phyloP scores from a whole-genome alignment of 1,284 basidiomycete genomes.

The Cryptococcus sp. region DNA sequence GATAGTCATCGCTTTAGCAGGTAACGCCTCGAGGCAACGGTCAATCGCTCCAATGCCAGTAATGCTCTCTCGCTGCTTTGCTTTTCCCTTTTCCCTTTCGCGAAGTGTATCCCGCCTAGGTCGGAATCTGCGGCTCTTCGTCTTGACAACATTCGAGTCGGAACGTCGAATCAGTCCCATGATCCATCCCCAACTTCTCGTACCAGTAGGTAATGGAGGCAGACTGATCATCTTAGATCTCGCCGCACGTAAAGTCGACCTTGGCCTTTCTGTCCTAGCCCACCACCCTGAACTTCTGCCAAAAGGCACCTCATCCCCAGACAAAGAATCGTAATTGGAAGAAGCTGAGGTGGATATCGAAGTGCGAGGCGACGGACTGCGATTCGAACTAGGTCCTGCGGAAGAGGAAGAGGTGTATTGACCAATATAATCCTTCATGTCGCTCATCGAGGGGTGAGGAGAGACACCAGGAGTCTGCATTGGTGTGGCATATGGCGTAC shows the following conservation, averaged over 20 bases:
- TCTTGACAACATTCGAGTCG: background rate
- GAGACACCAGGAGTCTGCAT: conserved; percentile 15
- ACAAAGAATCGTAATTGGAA: conserved; percentile 18
- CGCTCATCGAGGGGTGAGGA: conserved; percentile 18
- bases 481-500: conserved; percentile 19
- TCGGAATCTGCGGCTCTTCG: background rate
- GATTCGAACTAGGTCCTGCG: conserved; percentile 8
- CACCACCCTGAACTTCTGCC: conserved; percentile 14
- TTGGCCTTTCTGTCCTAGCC: conserved; percentile 2
- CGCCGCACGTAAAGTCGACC: background rate
- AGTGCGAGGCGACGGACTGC: conserved; percentile 13
- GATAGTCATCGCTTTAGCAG: conserved; percentile 23
- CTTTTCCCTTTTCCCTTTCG: conserved; percentile 19
- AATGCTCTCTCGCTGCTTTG: background rate
- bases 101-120: conserved; percentile 9
- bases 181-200: conserved; percentile 21
- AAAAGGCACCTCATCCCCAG: conserved; percentile 20
- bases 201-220: conserved; percentile 16
- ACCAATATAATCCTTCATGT: conserved; percentile 2
- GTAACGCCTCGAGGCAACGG: conserved; percentile 6
- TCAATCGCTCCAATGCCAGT: background rate
- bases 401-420: conserved; percentile 4
- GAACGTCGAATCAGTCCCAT: conserved; percentile 3
- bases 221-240: conserved; percentile 8
- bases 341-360: conserved; percentile 24